Percentiles rank a stretch among this genome's conserved stretches.
These are phyloP conservation scores for Cutaneotrichosporon daszewskae DNA, from an alignment of 1,284 basidiomycete species.

Conservation along the genomic window DNA sequence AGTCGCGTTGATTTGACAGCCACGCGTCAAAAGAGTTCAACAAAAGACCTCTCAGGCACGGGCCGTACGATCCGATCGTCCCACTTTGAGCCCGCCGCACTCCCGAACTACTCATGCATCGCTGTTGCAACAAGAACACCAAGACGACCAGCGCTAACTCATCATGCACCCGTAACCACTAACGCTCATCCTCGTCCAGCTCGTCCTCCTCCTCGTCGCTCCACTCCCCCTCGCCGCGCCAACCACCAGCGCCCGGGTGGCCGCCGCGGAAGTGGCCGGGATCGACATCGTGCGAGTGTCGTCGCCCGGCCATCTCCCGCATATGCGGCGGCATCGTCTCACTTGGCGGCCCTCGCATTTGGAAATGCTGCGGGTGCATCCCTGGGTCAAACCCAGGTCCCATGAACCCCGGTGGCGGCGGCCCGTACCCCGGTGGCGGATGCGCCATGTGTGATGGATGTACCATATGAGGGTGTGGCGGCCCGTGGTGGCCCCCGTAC, in stretches of 20 bases:
- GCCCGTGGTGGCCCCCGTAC: constrained; percentile 1
- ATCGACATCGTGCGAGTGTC: constrained; percentile 9
- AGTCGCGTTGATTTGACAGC: constrained; percentile 11
- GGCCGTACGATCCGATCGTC: not conserved
- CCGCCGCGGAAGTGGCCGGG: constrained; percentile 1
- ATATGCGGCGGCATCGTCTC: too few relatives aligned
- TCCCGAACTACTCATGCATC: not conserved
- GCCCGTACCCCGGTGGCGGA: constrained; percentile 4
- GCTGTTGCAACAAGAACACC: not conserved
- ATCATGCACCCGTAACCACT: not conserved
- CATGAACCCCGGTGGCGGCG: constrained; percentile 9
- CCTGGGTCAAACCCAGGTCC: too few relatives aligned
- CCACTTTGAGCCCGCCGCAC: not conserved
- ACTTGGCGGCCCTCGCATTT: too few relatives aligned
- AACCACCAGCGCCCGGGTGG: not conserved
- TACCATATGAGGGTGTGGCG: constrained; percentile 12
- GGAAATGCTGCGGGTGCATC: constrained; percentile 3
- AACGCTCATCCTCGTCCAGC: constrained; percentile 14
- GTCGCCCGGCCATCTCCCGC: not conserved
- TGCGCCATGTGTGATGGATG: constrained; percentile 7
- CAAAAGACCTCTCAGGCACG: not conserved
- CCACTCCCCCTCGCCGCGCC: constrained; percentile 7
- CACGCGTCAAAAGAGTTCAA: not conserved
- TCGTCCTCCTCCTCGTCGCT: constrained; percentile 19
- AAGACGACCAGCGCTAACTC: not conserved